Base-by-base conservation (phyloP, 768 basidiomycete genomes). In the Rhodotorula graminis region DNA sequence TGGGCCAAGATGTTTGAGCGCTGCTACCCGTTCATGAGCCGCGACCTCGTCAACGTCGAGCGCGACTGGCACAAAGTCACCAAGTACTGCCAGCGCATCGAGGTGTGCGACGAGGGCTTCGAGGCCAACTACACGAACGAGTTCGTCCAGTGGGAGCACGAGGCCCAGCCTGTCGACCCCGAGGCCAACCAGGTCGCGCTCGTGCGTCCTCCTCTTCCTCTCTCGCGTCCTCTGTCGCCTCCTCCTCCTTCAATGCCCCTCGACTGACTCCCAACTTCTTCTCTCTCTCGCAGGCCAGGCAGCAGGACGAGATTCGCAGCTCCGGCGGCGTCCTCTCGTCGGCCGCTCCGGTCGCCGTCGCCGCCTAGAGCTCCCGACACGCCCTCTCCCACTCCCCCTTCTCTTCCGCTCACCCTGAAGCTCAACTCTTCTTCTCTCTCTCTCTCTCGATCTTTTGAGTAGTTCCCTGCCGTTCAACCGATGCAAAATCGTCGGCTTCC, bases 81-180 rank as follows among this genome's bases (percentile, higher is more conserved):
- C 16, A 52, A 31, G 27, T 78, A 78, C 71, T 74, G 67, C 68
- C 69, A 76, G 64, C 69, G 78, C 29, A 67, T 78, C 33, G 69
- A 66, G 21, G 61, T 78, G 52, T 61, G 77, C 58, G 44, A 19
- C 46, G 50, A 64, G 1, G 49, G 47, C 56, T 78, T 77, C 64
- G 61, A 65, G 47, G 68, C 64, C 46, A 78, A 78, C 78, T 76
- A 61, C 68, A 78, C 78, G 70, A 78, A 78, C 67, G 67, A 70
- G 44, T 69, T 69, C 58, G 57, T 72, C 65, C 47, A 55, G 21
- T 71, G 71, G 74, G 19, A 55, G 7, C 64, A 66, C n/a, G 58
- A 42, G 27, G n/a, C 49, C 14, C 64, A 75, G 64, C 67, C 67
- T 44, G 50, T 49, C 37, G 64, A 66, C 40, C 70, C 74, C 14